Percentiles rank a stretch among this genome's conserved stretches.
Evolutionary conservation across 2,329 filamentous ascomycete species (phyloP).

Genomic region (Xenoacremonium recifei): DNA sequence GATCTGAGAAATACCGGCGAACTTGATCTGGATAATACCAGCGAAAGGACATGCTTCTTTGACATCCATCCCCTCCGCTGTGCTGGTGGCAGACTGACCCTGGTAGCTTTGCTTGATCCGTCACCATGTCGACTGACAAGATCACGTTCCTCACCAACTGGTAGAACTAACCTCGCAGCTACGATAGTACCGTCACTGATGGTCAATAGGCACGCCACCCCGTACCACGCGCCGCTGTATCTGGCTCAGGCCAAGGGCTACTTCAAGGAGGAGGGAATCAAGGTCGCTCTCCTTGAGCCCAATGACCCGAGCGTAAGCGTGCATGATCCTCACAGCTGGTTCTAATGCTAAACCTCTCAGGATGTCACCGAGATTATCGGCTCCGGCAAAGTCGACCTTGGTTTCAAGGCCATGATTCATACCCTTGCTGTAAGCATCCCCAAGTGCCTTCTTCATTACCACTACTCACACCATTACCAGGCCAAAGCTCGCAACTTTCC

Average conservation of each 20-base stretch:
- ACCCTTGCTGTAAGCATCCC: slow-evolving; percentile 61
- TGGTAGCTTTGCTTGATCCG: slow-evolving; percentile 43
- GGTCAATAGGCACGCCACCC: slow-evolving; percentile 80
- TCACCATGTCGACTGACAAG: slow-evolving; percentile 76
- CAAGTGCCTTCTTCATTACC: neutral
- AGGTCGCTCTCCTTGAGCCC: slow-evolving; percentile 74
- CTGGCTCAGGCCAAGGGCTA: slow-evolving; percentile 74
- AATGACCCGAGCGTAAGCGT: slow-evolving; percentile 68
- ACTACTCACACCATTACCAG: slow-evolving; percentile 32
- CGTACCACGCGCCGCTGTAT: slow-evolving; percentile 77
- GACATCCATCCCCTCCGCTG: slow-evolving; percentile 32
- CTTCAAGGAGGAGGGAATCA: slow-evolving; percentile 73
- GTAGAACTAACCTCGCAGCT: slow-evolving; percentile 40
- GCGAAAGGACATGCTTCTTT: slow-evolving; percentile 85
- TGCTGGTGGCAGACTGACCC: slow-evolving; percentile 44
- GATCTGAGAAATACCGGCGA: slow-evolving; percentile 77
- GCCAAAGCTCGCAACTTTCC: slow-evolving; percentile 76
- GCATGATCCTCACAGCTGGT: neutral
- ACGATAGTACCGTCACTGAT: too few relatives aligned
- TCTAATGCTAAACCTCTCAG: slow-evolving; percentile 33
- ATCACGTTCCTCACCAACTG: slow-evolving; percentile 84
- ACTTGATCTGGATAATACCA: slow-evolving; percentile 88
- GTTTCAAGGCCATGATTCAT: slow-evolving; percentile 84
- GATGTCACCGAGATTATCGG: slow-evolving; percentile 83
- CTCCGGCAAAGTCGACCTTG: slow-evolving; percentile 71